Conservation (phyloP, 2,329 filamentous ascomycete genomes). For the Arthrocladium fulminans region DNA sequence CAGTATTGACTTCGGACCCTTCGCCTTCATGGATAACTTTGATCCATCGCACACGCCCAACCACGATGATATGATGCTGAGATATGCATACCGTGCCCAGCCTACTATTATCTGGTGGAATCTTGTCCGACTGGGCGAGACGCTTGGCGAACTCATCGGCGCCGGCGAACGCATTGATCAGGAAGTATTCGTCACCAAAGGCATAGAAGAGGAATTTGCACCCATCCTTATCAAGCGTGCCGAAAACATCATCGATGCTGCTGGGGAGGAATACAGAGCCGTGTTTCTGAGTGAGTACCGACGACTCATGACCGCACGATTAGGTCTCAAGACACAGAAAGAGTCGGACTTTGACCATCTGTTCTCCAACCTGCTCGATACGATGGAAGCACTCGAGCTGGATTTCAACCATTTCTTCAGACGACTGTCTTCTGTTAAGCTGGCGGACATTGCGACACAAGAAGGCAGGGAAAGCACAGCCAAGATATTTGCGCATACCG, state of each 20-base stretch:
- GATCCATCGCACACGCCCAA: constrained; percentile 93
- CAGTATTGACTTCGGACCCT: constrained; percentile 90
- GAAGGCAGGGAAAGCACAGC: constrained; percentile 57
- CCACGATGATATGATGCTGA: constrained; percentile 79
- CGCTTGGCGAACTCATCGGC: constrained; percentile 79
- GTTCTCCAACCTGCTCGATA: constrained; percentile 74
- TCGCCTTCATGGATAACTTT: constrained; percentile 96
- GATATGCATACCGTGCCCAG: constrained; percentile 90
- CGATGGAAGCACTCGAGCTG: constrained; percentile 68
- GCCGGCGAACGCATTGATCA: constrained; percentile 65
- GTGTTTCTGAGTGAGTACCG: constrained; percentile 88
- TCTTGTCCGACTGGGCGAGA: constrained; percentile 79
- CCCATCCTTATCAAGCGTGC: constrained; percentile 66
- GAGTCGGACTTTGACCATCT: constrained; percentile 69
- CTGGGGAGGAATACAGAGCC: constrained; percentile 78
- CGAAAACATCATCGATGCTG: constrained; percentile 70
- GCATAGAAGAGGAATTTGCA: constrained; percentile 60
- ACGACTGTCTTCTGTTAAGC: constrained; percentile 55
- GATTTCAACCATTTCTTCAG: constrained; percentile 96
- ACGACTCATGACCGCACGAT: constrained; percentile 65
- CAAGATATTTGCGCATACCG: constrained; percentile 67
- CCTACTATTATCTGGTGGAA: constrained; percentile 99
- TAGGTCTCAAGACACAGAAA: constrained; percentile 64
- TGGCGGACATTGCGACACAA: constrained; percentile 56
- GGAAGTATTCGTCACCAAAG: constrained; percentile 59